Evolutionary conservation across 108 stramenopile species (phyloP), one percentile per base, ranked within the genome.

Genomic region (Fragilariopsis cylindrus): DNA sequence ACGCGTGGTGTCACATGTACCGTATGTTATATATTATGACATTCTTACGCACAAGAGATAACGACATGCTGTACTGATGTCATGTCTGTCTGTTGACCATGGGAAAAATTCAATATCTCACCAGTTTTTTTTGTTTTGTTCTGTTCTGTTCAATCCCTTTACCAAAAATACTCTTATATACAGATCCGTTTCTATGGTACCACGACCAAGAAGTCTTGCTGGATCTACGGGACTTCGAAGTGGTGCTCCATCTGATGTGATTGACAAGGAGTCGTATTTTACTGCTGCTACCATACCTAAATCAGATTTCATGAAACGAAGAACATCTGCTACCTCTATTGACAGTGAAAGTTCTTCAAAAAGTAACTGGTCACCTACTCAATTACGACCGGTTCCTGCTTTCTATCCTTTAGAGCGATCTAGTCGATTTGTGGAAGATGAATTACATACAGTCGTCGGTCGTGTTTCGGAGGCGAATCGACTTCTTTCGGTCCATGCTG

Each of bases 331-430:
- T 39, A 15, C 48, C 19, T 9, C 58, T 15, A 15, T 65, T 12
- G 44, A 19, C 16, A 70, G 63, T 55, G n/a, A 18, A 43, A 57
- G 16, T 8, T 16, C n/a, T 8, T 40, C 52, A 13, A 57, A 71
- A 45, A 73, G 71, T 44, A 64, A 69, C 55, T 83, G 82, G 82
- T 40, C 76, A 13, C 79, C 83, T 5, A 72, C 8, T 4, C 48
- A 71, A 58, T 46, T 90, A 3, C 83, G 90, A 52, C 83, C 85
- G 3, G 77, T 91, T 8, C 94, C 94, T 48, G 77, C 88, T 48
- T 92, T 87, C 81, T 92, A 92, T 71, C 94, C 94, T 3, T 65
- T 95, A 50, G 94, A 95, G 69, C 76, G 84, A 60, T 87, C 86
- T 1, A 82, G 69, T 60, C 77, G 85, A 54, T 63, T 85, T 48